Percentiles rank a stretch among this genome's conserved stretches.
phyloP scores from a whole-genome alignment of 2,329 filamentous ascomycete genomes.

The Fonsecaea pugnacius region DNA sequence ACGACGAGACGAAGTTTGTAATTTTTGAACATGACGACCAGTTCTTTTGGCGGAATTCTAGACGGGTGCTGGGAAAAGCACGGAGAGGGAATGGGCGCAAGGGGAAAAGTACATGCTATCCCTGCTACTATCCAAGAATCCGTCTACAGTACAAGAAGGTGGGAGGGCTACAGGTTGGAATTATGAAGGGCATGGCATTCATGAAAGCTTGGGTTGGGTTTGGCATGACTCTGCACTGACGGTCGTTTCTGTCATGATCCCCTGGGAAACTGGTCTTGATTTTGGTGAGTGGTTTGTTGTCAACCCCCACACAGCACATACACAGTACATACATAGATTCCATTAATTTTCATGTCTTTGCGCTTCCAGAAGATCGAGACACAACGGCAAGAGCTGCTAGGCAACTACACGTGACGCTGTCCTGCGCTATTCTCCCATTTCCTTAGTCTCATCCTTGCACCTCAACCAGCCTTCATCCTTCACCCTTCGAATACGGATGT shows the following conservation, averaged over 20 bases:
- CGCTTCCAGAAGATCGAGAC: not conserved
- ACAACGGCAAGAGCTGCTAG: not conserved
- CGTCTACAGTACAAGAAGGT: not conserved
- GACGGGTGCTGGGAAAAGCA: not conserved
- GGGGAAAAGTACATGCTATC: not conserved
- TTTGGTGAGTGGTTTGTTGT: not conserved
- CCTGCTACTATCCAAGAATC: not conserved
- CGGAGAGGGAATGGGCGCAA: not conserved
- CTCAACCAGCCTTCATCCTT: not conserved
- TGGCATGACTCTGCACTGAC: not conserved
- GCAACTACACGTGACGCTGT: not conserved
- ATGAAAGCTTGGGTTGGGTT: not conserved
- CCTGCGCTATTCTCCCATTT: not conserved
- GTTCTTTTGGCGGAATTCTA: not conserved
- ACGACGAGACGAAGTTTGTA: not conserved
- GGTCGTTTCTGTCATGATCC: not conserved
- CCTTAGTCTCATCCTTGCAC: not conserved
- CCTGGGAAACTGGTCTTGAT: not conserved
- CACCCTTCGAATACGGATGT: not conserved
- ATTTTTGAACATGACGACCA: not conserved
- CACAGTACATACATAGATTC: constrained; percentile 1
- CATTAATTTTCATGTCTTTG: not conserved
- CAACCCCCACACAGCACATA: too few relatives aligned
- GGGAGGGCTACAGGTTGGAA: not conserved
- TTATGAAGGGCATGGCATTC: not conserved